These are phyloP conservation scores for Pulveroboletus sp. DNA, from an alignment of 768 basidiomycete species.

Conservation along the genomic window DNA sequence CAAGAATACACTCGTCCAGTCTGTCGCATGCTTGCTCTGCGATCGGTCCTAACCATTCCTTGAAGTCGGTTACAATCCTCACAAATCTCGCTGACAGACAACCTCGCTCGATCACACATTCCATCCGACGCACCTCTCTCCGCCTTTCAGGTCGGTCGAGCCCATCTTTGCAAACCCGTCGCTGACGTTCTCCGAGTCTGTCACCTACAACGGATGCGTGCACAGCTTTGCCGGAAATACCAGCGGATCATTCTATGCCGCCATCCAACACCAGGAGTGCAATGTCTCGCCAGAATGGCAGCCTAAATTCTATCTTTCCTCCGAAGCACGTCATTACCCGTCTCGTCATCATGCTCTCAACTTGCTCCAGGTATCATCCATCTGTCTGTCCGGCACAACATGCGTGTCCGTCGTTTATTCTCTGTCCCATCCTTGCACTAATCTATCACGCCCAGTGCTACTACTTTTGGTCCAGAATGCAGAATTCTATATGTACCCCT, in stretches of 20 bases:
- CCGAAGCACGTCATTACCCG: slow-evolving; percentile 12
- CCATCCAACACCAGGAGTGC: slow-evolving; percentile 5
- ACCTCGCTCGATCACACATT: slow-evolving; percentile 24
- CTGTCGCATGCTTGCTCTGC: not conserved
- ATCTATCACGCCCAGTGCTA: slow-evolving; percentile 41
- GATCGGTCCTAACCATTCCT: not conserved
- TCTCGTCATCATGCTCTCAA: slow-evolving; percentile 1
- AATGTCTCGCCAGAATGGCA: slow-evolving; percentile 33
- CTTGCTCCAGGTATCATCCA: slow-evolving; percentile 46
- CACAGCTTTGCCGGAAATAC: slow-evolving; percentile 50
- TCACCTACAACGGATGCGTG: slow-evolving; percentile 28
- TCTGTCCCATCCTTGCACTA: not conserved
- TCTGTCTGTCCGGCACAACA: slow-evolving; percentile 42
- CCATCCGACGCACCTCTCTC: slow-evolving; percentile 36
- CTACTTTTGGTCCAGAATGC: slow-evolving; percentile 52
- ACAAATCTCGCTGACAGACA: slow-evolving; percentile 40
- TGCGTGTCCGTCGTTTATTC: slow-evolving; percentile 43
- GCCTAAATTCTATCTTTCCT: slow-evolving; percentile 40
- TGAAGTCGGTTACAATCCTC: slow-evolving; percentile 41
- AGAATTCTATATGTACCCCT: slow-evolving; percentile 45
- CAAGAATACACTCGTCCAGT: slow-evolving; percentile 30
- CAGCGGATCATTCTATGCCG: slow-evolving; percentile 50
- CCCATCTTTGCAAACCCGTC: not conserved
- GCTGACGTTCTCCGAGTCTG: slow-evolving; percentile 27
- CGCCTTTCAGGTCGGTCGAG: slow-evolving; percentile 42